Conservation (phyloP, 1,139 yeast species). For the Sugiyamaella castrensis region DNA sequence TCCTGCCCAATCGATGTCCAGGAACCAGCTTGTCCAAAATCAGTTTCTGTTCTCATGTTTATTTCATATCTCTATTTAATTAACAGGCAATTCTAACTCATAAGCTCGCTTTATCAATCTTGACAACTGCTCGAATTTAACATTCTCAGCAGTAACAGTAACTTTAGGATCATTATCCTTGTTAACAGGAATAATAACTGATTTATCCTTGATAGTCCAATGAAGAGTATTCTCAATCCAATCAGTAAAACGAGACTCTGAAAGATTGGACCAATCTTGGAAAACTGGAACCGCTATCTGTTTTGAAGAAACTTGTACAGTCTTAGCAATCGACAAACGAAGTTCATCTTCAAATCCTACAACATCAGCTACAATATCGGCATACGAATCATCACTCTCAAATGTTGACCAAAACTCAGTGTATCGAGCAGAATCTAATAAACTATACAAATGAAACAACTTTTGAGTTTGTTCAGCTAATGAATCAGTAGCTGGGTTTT, state of each 20-base stretch:
- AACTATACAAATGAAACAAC: conserved; percentile 38
- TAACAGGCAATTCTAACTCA: conserved; percentile 23
- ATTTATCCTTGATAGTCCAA: conserved; percentile 33
- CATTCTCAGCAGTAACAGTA: conserved; percentile 34
- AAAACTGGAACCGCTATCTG: conserved; percentile 33
- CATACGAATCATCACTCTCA: conserved; percentile 36
- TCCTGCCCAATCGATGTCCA: too few relatives aligned
- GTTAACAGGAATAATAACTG: conserved; percentile 32
- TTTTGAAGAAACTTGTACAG: conserved; percentile 35
- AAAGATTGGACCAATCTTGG: conserved; percentile 36
- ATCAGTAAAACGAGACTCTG: conserved; percentile 32
- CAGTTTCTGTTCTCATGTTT: too few relatives aligned
- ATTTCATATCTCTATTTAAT: neutral
- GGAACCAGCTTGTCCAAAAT: too few relatives aligned
- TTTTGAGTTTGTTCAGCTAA: conserved; percentile 39
- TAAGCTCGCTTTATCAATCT: conserved; percentile 36
- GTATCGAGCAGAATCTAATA: conserved; percentile 40
- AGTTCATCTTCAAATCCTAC: conserved; percentile 37
- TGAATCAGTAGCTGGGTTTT: conserved; percentile 29
- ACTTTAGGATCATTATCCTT: conserved; percentile 37
- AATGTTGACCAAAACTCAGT: conserved; percentile 40
- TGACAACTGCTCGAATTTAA: conserved; percentile 37
- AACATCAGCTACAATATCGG: conserved; percentile 39
- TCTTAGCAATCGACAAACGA: conserved; percentile 35
- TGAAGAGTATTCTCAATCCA: conserved; percentile 36